A percentile compares a stretch with the other conserved stretches of the same genome.
Conservation (phyloP, 108 stramenopile species). For the Mayamaea pseudoterrestris region DNA sequence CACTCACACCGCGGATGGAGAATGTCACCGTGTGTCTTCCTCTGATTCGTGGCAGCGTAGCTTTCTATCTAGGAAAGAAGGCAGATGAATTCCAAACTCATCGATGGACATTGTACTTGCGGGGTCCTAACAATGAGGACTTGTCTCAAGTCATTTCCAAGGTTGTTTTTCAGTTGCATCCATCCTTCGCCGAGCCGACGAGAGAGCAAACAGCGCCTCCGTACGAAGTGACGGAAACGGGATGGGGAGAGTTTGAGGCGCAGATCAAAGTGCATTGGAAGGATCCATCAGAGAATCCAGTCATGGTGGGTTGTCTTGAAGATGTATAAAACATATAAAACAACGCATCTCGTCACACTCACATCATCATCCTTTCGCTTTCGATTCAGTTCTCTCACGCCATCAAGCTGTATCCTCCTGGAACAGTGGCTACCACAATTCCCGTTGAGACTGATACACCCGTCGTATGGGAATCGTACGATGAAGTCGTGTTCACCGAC, state of each 20-base stretch:
- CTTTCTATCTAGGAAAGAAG: conserved; percentile 82
- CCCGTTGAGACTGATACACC: conserved; percentile 26
- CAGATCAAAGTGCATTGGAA: conserved; percentile 83
- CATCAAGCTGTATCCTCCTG: conserved; percentile 80
- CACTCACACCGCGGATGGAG: conserved; percentile 12
- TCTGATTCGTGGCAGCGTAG: conserved; percentile 87
- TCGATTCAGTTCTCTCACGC: conserved; percentile 53
- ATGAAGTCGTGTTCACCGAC: conserved; percentile 94
- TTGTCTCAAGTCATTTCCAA: conserved; percentile 66
- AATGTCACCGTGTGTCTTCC: conserved; percentile 80
- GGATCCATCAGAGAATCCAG: conserved; percentile 68
- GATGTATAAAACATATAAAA: neutral
- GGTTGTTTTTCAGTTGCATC: conserved; percentile 94
- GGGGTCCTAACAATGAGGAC: conserved; percentile 85
- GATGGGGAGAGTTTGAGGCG: conserved; percentile 99
- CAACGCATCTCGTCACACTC: neutral
- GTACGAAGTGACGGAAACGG: conserved; percentile 88
- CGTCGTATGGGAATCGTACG: conserved; percentile 90
- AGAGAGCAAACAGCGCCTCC: conserved; percentile 74
- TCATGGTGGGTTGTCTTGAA: conserved; percentile 14
- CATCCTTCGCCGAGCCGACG: conserved; percentile 82
- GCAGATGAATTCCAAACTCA: conserved; percentile 78
- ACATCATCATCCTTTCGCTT: neutral
- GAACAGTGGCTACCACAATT: conserved; percentile 10
- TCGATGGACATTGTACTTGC: conserved; percentile 81